Conservation (phyloP, 129 eudicot genomes). For the Centaurea solstitialis region DNA sequence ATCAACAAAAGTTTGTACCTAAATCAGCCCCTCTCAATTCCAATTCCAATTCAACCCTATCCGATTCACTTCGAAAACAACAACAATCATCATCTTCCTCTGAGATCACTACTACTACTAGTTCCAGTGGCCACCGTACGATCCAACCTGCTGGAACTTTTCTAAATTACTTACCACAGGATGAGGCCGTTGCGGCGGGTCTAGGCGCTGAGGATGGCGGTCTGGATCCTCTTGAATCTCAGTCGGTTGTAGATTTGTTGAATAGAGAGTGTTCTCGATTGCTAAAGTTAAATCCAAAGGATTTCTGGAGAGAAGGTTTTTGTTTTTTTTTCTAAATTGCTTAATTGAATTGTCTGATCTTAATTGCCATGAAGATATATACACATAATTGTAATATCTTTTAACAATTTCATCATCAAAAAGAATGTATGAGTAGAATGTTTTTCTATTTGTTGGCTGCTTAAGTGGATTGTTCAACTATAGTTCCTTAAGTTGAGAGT, state of each 20-base stretch:
- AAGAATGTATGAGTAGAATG: background rate
- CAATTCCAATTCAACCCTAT: constrained; percentile 44
- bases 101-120: constrained; percentile 16
- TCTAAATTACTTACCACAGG: constrained; percentile 87
- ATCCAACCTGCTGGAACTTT: constrained; percentile 52
- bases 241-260: constrained; percentile 76
- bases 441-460: background rate
- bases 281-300: constrained; percentile 69
- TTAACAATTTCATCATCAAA: background rate
- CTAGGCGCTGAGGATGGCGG: constrained; percentile 84
- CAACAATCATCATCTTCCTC: constrained; percentile 31
- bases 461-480: background rate
- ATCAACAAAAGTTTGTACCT: constrained; percentile 25
- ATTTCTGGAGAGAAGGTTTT: constrained; percentile 88
- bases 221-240: constrained; percentile 89
- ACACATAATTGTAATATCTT: background rate
- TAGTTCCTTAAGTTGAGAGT: background rate
- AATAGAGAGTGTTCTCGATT: constrained; percentile 69
- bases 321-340: constrained; percentile 5
- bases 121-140: constrained; percentile 29
- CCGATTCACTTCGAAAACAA: constrained; percentile 54
- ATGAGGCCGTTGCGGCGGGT: constrained; percentile 95
- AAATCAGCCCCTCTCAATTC: constrained; percentile 20
- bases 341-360: background rate
- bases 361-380: background rate